A percentile compares a stretch with the other conserved stretches of the same genome.
Conservation (phyloP, 768 basidiomycete genomes). For the Filobasidium floriforme region DNA sequence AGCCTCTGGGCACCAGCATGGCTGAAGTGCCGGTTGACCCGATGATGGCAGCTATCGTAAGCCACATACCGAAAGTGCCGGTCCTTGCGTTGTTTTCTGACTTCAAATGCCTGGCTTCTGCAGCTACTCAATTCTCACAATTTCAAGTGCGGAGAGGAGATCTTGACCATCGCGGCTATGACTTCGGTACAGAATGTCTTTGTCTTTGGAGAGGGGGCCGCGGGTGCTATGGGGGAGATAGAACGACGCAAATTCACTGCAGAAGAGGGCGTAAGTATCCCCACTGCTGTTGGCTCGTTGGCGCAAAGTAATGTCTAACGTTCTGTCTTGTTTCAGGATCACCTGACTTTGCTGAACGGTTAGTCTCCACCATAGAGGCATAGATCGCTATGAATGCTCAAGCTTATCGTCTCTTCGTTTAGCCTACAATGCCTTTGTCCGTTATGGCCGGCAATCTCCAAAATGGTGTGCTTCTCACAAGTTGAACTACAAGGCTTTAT, state of each 20-base stretch:
- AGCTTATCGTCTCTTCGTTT: neutral
- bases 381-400: neutral
- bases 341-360: conserved; percentile 90
- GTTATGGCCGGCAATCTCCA: conserved; percentile 64
- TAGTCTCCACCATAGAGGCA: conserved; percentile 15
- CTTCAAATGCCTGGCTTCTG: neutral
- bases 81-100: neutral
- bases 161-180: conserved; percentile 93
- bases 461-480: conserved; percentile 91
- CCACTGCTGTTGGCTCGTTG: neutral
- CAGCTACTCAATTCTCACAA: conserved; percentile 81
- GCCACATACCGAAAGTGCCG: conserved; percentile 25
- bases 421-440: conserved; percentile 90
- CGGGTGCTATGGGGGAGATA: conserved; percentile 78
- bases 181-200: conserved; percentile 88
- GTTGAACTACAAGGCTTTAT: conserved; percentile 87
- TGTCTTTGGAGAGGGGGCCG: conserved; percentile 73
- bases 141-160: conserved; percentile 86
- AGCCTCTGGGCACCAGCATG: conserved; percentile 69
- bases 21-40: conserved; percentile 93
- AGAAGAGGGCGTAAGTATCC: conserved; percentile 75
- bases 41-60: conserved; percentile 85
- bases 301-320: neutral
- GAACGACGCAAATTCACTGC: conserved; percentile 94
- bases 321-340: conserved; percentile 59